Conservation (phyloP, 352 stramenopile genomes). For the Globisporangium orthogonon region DNA sequence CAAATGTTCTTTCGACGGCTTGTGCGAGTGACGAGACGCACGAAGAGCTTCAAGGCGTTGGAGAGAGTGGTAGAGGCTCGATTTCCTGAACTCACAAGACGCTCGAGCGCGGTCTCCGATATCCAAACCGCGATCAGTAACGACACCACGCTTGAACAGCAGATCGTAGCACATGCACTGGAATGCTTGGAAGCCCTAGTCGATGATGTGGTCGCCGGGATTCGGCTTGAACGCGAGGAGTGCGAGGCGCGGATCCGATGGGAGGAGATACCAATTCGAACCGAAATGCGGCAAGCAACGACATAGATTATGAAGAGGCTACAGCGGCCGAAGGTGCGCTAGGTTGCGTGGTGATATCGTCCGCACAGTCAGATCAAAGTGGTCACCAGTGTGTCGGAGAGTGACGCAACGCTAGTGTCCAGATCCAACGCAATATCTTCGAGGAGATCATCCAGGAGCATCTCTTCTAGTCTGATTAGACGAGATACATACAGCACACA, state of each 20-base stretch:
- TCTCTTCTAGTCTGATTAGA: conserved; percentile 20
- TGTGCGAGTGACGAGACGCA: conserved; percentile 3
- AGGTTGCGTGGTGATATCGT: too few species aligned
- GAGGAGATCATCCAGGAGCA: conserved; percentile 30
- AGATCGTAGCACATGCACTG: conserved; percentile 22
- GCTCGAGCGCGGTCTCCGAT: conserved; percentile 10
- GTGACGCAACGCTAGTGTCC: conserved; percentile 19
- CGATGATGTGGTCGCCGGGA: conserved; percentile 17
- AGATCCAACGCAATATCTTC: conserved; percentile 21
- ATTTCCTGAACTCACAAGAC: background rate
- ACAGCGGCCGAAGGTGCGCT: conserved; percentile 7
- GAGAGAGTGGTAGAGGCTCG: background rate
- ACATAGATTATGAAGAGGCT: conserved; percentile 10
- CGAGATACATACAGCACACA: background rate
- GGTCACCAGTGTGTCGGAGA: conserved; percentile 22
- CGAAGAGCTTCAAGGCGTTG: conserved; percentile 2
- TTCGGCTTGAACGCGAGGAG: conserved; percentile 14
- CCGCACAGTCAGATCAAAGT: conserved; percentile 15
- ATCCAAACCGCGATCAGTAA: background rate
- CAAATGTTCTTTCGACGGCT: conserved; percentile 30
- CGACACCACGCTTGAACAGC: conserved; percentile 19
- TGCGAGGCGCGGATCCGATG: conserved; percentile 17
- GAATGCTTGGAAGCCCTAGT: conserved; percentile 25
- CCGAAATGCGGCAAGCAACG: conserved; percentile 27
- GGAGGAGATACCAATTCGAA: conserved; percentile 34